Base-by-base conservation (phyloP, 2,329 filamentous ascomycete species). In the Hortaea sp. region DNA sequence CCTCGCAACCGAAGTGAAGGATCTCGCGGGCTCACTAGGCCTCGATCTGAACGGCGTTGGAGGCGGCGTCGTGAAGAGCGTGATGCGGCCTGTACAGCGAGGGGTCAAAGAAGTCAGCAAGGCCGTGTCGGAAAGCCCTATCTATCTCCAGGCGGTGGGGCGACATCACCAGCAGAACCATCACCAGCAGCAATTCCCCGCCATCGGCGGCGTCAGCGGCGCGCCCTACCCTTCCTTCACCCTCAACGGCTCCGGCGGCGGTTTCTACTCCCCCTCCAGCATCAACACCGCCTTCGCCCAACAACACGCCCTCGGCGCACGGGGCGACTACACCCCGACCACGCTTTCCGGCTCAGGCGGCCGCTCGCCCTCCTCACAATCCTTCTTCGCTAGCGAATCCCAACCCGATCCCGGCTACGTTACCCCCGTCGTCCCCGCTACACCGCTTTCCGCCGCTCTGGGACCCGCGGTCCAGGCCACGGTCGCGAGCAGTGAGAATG, bases 401-500 rank as follows among this genome's bases (percentile, higher is more conserved):
- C 20, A 20, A 4, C 20, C 4, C 20, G 20, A 41, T 10, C 42
- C 44, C 20, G 48, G 48, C 11, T 75, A 75, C 41, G 71, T 74
- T 20, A 69, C 76, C 7, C 72, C 77, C 7, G 68, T 20, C 20
- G 20, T 88, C 34, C 88, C 89, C 6, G 88, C 92, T 58, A 95
- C 89, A 1, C 89, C 90, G 6, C 77, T 95, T 51, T 92, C 86
- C 57, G 89, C 88, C 11, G 89, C 89, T 1, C 73, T 95, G 5
- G 90, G 89, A 0, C 88, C 89, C 5, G 89, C 89, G 13, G 86
- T 88, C 45, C 88, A 94, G 66, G 88, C 89, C 1, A 95, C 88
- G 0, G 82, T 95, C 5, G 49, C 53, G 11, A 52, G 54, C 51
- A 44, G 53, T 42, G 37, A 53, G 41, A 27, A 52, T 13, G 49